Evolutionary conservation across 1,139 yeast genomes (phyloP), one percentile per base, ranked within the genome.

Genomic region (Pichia sp.): DNA sequence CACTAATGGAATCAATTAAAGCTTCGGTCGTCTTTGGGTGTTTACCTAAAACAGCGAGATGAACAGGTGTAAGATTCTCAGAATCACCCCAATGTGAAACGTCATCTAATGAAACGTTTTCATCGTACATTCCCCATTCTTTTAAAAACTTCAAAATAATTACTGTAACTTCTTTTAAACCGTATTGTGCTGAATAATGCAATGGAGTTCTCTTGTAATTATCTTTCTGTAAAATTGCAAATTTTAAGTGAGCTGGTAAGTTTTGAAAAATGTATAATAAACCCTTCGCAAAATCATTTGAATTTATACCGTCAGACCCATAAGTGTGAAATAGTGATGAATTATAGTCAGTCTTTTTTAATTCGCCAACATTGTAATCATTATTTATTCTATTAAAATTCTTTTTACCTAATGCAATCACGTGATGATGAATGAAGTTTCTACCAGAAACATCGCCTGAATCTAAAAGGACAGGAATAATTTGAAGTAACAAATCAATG

Each of bases 151-250:
- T 73, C 29, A 90, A 69, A 38, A 91, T 73, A 13, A 81, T 73
- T 28, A 71, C 71, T 2, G 89, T 75, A 44, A 84, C 80, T 49
- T 78, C 80, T 56, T 79, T 81, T 53, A 91, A 74, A 0, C 98
- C 98, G 66, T 84, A 89, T 63, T 88, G 95, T 1, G 95, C 84
- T 18, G 96, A 83, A 67, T 91, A 91, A 69, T 93, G 98, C 53
- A 93, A 72, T 0, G 98, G 96, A 0, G 96, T 86, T 58, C 97
- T 77, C 54, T 75, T 75, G 63, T 89, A 87, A 56, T 80, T 83
- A 66, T 93, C 99, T 47, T 77, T 77, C 44, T 84, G 82, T 50
- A 82, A 70, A 45, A 90, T 72, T 1, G 79, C 76, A 2, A 73
- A 67, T 54, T 81, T 76, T 54, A 84, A 75, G 58, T 73, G 73